Percentiles rank a stretch among this genome's conserved stretches.
Evolutionary conservation across 352 stramenopile genomes (phyloP).

Genomic region (Phytophthora sp.): DNA sequence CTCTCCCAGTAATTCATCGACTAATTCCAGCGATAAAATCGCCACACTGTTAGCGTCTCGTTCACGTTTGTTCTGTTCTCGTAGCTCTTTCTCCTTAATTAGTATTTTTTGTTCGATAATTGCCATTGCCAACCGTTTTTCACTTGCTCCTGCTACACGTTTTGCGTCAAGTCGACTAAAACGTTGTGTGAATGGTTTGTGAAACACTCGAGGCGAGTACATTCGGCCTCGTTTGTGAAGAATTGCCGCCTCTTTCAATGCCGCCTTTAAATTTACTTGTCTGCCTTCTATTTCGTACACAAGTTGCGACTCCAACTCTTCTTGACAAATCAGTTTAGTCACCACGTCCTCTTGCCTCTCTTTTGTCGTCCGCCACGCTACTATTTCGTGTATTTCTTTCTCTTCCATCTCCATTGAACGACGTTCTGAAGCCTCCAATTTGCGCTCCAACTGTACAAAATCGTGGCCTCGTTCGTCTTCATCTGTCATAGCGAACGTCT

Average conservation of each 20-base stretch:
- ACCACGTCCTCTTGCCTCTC: constrained; percentile 43
- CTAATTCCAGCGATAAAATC: constrained; percentile 33
- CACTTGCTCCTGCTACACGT: constrained; percentile 53
- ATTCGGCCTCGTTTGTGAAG: constrained; percentile 44
- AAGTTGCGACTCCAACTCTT: constrained; percentile 55
- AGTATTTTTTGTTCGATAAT: constrained; percentile 55
- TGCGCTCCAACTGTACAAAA: constrained; percentile 34
- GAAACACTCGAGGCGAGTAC: constrained; percentile 38
- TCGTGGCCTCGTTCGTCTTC: constrained; percentile 42
- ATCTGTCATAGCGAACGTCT: constrained; percentile 47
- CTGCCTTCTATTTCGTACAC: constrained; percentile 52
- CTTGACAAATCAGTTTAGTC: constrained; percentile 35
- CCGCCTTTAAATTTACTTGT: constrained; percentile 26
- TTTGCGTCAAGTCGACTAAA: constrained; percentile 52
- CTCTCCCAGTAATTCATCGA: constrained; percentile 29
- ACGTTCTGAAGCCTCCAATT: constrained; percentile 32
- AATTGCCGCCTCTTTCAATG: constrained; percentile 41
- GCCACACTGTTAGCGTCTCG: constrained; percentile 33
- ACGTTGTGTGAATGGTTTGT: constrained; percentile 24
- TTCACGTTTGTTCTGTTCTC: constrained; percentile 32
- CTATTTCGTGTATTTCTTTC: constrained; percentile 36
- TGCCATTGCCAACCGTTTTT: constrained; percentile 74
- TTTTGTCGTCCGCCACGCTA: constrained; percentile 50
- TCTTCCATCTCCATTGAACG: constrained; percentile 58
- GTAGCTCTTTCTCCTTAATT: constrained; percentile 37